Evolutionary conservation across 176 grass and related monocot genomes (phyloP), one percentile per base, ranked within the genome.

Genomic region (Oryza coarctata): DNA sequence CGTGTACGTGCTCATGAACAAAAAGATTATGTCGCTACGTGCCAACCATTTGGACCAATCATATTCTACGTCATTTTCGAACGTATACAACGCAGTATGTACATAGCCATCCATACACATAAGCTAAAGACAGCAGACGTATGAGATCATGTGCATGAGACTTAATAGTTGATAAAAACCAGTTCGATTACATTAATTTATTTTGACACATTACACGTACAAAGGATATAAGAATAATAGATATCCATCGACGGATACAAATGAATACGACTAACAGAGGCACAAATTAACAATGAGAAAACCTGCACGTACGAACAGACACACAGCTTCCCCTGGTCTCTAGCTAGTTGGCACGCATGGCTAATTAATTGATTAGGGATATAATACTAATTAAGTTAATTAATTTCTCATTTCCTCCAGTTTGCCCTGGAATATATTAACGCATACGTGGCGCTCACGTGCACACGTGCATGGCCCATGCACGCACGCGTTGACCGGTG

Each of bases 231-330:
- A 29, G 34, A 58, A 70, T 58, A 70, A 8, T 18, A n/a, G 3
- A 20, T 28, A 55, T 18, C 50, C 22, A 73, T 39, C 2, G 15
- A 65, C 10, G 58, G 31, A 22, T 58, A 23, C 55, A 58, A 86
- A 79, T 32, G 28, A 85, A 63, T 71, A 71, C 70, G n/a, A n/a
- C n/a, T n/a, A 47, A 72, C 25, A 82, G 41, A 9, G 34, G 35
- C 65, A 70, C 18, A 57, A 34, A 75, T 35, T 31, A 75, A 75
- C 73, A 75, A 5, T 6, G 73, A 75, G 10, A 60, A n/a, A 25
- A 50, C 73, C 11, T 75, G 55, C 30, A 74, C 18, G n/a, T 74
- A 73, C 10, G 28, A 8, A 28, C 7, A n/a, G n/a, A n/a, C 1
- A 73, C 30, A 32, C 12, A 23, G 18, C 29, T 55, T 55, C 45